Percentiles rank a stretch among this genome's conserved stretches.
Conservation (phyloP, 768 basidiomycete genomes). For the Hydnum rufescens region DNA sequence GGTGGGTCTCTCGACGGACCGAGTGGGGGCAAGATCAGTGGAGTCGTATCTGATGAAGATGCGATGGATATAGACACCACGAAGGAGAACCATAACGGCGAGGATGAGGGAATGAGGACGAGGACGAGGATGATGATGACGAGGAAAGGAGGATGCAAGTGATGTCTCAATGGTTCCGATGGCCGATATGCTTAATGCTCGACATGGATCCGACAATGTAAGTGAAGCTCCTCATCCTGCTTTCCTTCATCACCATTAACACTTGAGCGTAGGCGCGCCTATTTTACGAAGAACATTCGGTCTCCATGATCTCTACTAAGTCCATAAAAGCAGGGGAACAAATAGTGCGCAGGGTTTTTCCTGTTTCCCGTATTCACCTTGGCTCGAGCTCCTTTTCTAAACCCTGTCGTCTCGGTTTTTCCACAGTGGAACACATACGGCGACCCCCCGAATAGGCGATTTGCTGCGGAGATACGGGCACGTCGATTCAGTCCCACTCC, state of each 20-base stretch:
- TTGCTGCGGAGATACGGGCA: slow-evolving; percentile 90
- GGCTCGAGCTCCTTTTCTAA: neutral
- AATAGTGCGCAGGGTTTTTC: slow-evolving; percentile 32
- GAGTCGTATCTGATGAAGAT: slow-evolving; percentile 9
- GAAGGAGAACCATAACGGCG: slow-evolving; percentile 1
- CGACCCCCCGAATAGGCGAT: slow-evolving; percentile 78
- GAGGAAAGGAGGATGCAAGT: slow-evolving; percentile 28
- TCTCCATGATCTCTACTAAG: slow-evolving; percentile 69
- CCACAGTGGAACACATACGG: slow-evolving; percentile 83
- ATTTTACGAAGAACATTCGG: slow-evolving; percentile 49
- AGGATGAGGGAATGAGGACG: slow-evolving; percentile 15
- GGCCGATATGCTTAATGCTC: slow-evolving; percentile 90
- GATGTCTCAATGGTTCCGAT: slow-evolving; percentile 86
- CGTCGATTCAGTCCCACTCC: slow-evolving; percentile 51
- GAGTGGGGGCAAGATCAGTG: no score
- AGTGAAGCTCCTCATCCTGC: slow-evolving; percentile 13
- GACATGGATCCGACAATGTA: slow-evolving; percentile 69
- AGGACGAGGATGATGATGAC: slow-evolving; percentile 10
- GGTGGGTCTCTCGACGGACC: no score
- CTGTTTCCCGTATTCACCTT: no score
- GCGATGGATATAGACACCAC: neutral
- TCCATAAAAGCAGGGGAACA: slow-evolving; percentile 61
- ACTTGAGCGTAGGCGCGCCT: slow-evolving; percentile 44
- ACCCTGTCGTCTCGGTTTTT: neutral
- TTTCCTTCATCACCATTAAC: neutral